Evolutionary conservation across 352 stramenopile species (phyloP).

Genomic region (Globisporangium recalcitrans): DNA sequence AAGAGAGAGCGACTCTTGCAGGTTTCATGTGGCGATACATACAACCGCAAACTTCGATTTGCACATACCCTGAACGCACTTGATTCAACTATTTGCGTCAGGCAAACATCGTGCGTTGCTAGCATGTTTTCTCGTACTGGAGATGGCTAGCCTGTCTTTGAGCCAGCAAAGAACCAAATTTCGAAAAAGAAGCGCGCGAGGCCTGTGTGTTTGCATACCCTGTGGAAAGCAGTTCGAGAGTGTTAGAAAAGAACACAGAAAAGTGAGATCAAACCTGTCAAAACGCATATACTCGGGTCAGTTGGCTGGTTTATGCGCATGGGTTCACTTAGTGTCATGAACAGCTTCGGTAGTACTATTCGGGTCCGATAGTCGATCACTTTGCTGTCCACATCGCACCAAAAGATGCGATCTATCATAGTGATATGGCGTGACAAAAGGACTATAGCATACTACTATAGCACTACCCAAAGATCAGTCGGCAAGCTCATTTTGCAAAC

Average conservation of each 20-base stretch:
- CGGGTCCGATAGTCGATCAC: too few species aligned
- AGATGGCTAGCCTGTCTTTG: not conserved
- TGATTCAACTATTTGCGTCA: too few species aligned
- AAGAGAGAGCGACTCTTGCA: too few species aligned
- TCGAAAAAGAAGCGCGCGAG: not conserved
- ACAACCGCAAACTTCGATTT: not conserved
- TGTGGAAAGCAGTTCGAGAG: not conserved
- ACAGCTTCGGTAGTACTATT: too few species aligned
- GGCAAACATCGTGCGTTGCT: too few species aligned
- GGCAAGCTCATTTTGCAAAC: not conserved
- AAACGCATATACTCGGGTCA: not conserved
- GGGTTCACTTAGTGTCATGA: slow-evolving; percentile 5
- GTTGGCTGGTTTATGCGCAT: slow-evolving; percentile 3
- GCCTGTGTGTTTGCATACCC: not conserved
- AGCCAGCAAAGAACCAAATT: not conserved
- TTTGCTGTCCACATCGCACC: too few species aligned
- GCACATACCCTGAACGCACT: too few species aligned
- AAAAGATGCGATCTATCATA: too few species aligned
- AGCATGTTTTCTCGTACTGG: too few species aligned
- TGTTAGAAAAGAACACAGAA: not conserved
- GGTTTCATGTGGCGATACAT: not conserved
- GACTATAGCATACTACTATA: too few species aligned
- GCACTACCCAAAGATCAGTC: not conserved
- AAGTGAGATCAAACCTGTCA: not conserved
- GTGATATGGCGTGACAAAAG: too few species aligned